Evolutionary conservation across 176 grass and related monocot species (phyloP).

Genomic region (Elaeis guineensis): DNA sequence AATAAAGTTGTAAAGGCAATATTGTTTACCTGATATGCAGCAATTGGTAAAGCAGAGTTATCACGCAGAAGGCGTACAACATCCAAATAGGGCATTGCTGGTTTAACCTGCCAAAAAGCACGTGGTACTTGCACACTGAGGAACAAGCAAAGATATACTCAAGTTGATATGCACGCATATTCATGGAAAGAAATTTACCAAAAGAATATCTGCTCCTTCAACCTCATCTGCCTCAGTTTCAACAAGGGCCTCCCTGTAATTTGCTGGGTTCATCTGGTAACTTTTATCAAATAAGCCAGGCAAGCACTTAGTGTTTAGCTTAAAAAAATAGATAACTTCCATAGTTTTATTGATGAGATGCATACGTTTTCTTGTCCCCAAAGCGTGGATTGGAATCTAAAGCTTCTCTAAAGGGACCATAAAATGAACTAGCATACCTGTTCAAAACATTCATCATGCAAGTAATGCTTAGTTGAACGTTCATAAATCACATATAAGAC

Average conservation of each 20-base stretch:
- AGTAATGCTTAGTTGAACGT: no score
- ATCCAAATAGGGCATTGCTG: constrained; percentile 86
- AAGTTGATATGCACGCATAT: not conserved
- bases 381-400: constrained; percentile 96
- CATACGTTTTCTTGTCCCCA: constrained; percentile 98
- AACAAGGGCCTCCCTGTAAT: constrained; percentile 92
- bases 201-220: constrained; percentile 90
- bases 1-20: not conserved
- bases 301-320: constrained; percentile 22
- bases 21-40: constrained; percentile 71
- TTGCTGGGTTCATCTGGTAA: constrained; percentile 96
- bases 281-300: constrained; percentile 31
- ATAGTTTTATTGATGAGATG: not conserved
- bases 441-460: not conserved
- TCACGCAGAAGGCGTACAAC: constrained; percentile 83
- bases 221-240: constrained; percentile 78
- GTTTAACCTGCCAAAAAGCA: constrained; percentile 68
- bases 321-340: constrained; percentile 11
- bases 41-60: constrained; percentile 91
- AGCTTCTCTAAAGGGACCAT: constrained; percentile 93
- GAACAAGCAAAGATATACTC: not conserved
- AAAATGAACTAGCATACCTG: constrained; percentile 97
- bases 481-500: no score
- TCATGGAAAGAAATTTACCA: constrained; percentile 34
- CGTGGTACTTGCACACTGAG: not conserved